Percentiles rank a stretch among this genome's conserved stretches.
Conservation (phyloP, 2,329 filamentous ascomycete genomes). For the Amylocarpus encephaloides region DNA sequence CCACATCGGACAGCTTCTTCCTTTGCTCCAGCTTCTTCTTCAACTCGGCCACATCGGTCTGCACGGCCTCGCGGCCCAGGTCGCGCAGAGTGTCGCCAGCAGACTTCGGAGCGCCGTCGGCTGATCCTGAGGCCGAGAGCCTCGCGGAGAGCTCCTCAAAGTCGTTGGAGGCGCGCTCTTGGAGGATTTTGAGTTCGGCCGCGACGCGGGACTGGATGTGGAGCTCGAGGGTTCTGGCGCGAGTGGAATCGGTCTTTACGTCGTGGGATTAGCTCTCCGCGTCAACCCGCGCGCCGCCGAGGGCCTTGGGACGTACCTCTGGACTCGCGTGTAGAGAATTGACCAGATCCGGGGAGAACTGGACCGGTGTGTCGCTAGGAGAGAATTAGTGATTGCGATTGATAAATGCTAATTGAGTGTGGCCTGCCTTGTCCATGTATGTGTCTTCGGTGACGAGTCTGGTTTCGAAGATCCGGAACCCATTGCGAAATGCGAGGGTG, state of each 20-base stretch:
- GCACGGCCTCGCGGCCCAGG: constrained; percentile 42
- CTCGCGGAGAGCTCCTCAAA: constrained; percentile 64
- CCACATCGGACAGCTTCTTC: constrained; percentile 62
- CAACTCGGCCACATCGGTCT: constrained; percentile 54
- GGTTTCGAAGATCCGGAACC: constrained; percentile 30
- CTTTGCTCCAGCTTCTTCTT: constrained; percentile 53
- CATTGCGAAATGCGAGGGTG: constrained; percentile 21
- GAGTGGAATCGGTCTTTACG: constrained; percentile 76
- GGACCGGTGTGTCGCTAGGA: constrained; percentile 53
- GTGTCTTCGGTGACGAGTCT: constrained; percentile 19
- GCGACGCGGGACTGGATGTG: constrained; percentile 83
- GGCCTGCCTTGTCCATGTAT: constrained; percentile 28
- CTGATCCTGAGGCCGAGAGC: constrained; percentile 36
- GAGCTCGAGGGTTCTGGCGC: constrained; percentile 75
- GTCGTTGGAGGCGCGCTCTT: constrained; percentile 60
- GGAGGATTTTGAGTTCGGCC: constrained; percentile 75
- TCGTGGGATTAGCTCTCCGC: neutral
- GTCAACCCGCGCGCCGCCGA: neutral
- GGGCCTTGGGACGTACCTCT: constrained; percentile 55
- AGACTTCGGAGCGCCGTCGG: constrained; percentile 14
- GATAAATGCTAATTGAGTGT: neutral
- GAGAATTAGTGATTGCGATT: constrained; percentile 7
- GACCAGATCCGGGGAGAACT: constrained; percentile 75
- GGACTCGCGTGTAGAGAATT: constrained; percentile 76
- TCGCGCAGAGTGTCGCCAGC: constrained; percentile 31